A percentile compares a stretch with the other conserved stretches of the same genome.
These are phyloP conservation scores for Pleurotus sapidus DNA, from an alignment of 768 basidiomycete genomes.

Conservation along the genomic window DNA sequence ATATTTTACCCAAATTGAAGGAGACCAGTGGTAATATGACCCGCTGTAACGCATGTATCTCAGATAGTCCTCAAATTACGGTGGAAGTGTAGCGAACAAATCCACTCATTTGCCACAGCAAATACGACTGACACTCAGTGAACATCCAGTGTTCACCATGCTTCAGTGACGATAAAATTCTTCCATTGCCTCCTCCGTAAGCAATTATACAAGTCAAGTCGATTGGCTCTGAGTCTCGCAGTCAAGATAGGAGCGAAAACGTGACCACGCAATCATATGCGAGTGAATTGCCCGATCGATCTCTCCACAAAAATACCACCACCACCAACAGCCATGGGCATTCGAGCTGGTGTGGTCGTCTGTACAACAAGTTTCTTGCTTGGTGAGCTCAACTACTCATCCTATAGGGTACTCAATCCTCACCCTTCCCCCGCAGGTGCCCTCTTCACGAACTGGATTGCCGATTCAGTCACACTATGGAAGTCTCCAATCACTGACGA, in stretches of 20 bases:
- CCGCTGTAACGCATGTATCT: no score
- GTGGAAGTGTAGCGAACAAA: no score
- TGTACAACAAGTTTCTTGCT: constrained; percentile 79
- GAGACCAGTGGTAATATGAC: background rate
- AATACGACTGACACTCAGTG: no score
- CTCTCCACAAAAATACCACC: constrained; percentile 1
- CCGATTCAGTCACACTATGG: constrained; percentile 90
- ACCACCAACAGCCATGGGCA: constrained; percentile 45
- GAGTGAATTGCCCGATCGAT: background rate
- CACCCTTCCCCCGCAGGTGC: constrained; percentile 46
- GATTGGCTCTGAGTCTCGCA: no score
- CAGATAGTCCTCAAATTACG: no score
- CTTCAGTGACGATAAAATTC: no score
- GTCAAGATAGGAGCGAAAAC: background rate
- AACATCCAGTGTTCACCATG: no score
- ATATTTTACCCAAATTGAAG: constrained; percentile 47
- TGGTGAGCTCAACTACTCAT: constrained; percentile 39
- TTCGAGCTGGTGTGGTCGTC: constrained; percentile 72
- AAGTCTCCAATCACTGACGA: constrained; percentile 85
- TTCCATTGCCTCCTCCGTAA: no score
- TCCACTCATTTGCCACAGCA: no score
- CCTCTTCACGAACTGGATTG: constrained; percentile 89
- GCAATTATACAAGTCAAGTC: no score
- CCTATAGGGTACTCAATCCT: background rate
- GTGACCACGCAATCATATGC: background rate